Percentiles rank a stretch among this genome's conserved stretches.
These are phyloP conservation scores for Solioccasus polychromus DNA, from an alignment of 768 basidiomycete genomes.

Conservation along the genomic window DNA sequence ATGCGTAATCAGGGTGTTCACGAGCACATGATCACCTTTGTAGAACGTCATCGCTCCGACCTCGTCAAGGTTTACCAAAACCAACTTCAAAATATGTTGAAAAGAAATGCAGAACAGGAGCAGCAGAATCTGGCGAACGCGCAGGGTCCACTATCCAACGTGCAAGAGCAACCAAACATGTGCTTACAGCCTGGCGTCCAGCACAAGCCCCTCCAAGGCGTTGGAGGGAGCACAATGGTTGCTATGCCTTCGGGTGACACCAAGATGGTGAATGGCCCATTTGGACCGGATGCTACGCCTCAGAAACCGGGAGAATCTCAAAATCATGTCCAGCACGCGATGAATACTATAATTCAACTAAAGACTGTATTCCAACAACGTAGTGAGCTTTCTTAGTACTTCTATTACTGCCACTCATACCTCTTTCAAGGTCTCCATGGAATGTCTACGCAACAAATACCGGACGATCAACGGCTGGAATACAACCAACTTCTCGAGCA, in stretches of 20 bases:
- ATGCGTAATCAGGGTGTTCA: slow-evolving; percentile 50
- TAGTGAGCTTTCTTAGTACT: slow-evolving; percentile 20
- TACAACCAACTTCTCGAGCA: slow-evolving; percentile 52
- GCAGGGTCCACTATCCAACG: slow-evolving; percentile 16
- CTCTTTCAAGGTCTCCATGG: slow-evolving; percentile 32
- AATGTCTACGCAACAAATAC: slow-evolving; percentile 39
- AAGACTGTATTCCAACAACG: slow-evolving; percentile 35
- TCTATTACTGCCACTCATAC: slow-evolving; percentile 13
- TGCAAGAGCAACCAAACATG: slow-evolving; percentile 19
- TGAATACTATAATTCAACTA: slow-evolving; percentile 26
- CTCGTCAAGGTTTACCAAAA: slow-evolving; percentile 28
- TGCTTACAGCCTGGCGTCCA: slow-evolving; percentile 14
- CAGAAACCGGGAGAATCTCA: slow-evolving; percentile 22
- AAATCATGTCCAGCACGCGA: slow-evolving; percentile 34
- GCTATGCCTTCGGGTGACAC: slow-evolving; percentile 13
- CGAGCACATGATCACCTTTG: slow-evolving; percentile 50
- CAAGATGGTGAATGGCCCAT: slow-evolving; percentile 16
- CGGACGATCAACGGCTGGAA: slow-evolving; percentile 52
- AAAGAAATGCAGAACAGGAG: slow-evolving; percentile 23
- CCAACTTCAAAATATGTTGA: slow-evolving; percentile 17
- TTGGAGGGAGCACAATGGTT: slow-evolving; percentile 11
- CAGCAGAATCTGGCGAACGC: slow-evolving; percentile 19
- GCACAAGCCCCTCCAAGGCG: slow-evolving; percentile 14
- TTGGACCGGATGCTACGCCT: not conserved
- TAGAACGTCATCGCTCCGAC: slow-evolving; percentile 50